Evolutionary conservation across 2,329 filamentous ascomycete species (phyloP).

Genomic region (Fusarium burgessii): DNA sequence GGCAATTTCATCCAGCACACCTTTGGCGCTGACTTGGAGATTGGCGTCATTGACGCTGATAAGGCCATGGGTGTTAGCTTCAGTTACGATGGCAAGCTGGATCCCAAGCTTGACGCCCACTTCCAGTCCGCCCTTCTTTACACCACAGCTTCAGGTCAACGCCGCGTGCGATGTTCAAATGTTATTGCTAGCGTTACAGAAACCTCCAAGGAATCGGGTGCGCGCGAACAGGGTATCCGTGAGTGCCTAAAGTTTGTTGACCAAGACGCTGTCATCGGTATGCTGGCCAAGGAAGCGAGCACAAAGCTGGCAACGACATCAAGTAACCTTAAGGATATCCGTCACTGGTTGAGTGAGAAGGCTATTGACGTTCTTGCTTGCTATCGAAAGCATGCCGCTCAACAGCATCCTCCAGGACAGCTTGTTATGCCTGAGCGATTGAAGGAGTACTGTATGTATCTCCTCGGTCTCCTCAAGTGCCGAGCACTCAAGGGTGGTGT

Average conservation of each 20-base stretch:
- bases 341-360: constrained; percentile 86
- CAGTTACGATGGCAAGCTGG: constrained; percentile 96
- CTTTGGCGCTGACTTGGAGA: constrained; percentile 93
- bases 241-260: constrained; percentile 94
- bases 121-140: constrained; percentile 97
- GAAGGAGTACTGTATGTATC: constrained; percentile 97
- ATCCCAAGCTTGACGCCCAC: constrained; percentile 94
- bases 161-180: constrained; percentile 92
- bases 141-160: constrained; percentile 89
- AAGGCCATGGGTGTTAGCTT: constrained; percentile 94
- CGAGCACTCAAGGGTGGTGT: constrained; percentile 93
- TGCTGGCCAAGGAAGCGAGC: constrained; percentile 93
- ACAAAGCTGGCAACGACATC: constrained; percentile 80
- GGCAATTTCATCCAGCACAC: constrained; percentile 97
- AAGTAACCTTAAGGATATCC: constrained; percentile 84
- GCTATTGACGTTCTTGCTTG: constrained; percentile 91
- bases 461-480: constrained; percentile 88
- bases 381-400: constrained; percentile 91
- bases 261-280: constrained; percentile 89
- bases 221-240: constrained; percentile 68
- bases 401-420: constrained; percentile 88
- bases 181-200: constrained; percentile 93
- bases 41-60: constrained; percentile 91
- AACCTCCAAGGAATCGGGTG: constrained; percentile 56
- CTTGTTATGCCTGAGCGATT: constrained; percentile 95